Evolutionary conservation across 2,329 filamentous ascomycete genomes (phyloP).

Genomic region (Colletotrichum lentis): DNA sequence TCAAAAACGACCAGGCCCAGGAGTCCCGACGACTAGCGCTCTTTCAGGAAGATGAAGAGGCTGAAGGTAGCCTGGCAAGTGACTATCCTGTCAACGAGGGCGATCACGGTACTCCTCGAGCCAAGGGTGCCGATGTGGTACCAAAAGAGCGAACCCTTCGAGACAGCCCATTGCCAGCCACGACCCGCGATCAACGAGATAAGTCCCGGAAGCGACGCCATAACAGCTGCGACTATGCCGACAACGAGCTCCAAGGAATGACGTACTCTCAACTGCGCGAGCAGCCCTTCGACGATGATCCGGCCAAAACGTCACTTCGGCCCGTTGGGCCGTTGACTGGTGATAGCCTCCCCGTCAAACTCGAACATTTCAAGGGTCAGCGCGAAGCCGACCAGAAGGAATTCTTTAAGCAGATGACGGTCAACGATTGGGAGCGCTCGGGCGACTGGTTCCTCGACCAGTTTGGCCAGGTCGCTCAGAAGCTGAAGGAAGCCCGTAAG

Average conservation of each 20-base stretch:
- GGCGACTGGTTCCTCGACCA: conserved; percentile 68
- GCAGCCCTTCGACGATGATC: conserved; percentile 67
- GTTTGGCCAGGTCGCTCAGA: conserved; percentile 60
- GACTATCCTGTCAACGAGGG: conserved; percentile 33
- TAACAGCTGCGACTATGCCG: conserved; percentile 63
- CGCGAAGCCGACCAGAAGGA: conserved; percentile 56
- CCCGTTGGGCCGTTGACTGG: conserved; percentile 48
- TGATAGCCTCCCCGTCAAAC: conserved; percentile 56
- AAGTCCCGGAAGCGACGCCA: conserved; percentile 53
- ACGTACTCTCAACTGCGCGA: conserved; percentile 58
- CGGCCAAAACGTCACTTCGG: conserved; percentile 55
- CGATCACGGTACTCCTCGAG: conserved; percentile 37
- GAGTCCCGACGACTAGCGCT: neutral
- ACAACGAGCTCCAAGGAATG: conserved; percentile 63
- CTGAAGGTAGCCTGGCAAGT: conserved; percentile 31
- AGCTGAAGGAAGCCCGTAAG: conserved; percentile 58
- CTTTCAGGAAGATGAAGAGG: conserved; percentile 19
- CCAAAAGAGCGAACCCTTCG: conserved; percentile 38
- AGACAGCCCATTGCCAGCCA: conserved; percentile 40
- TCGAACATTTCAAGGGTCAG: conserved; percentile 59
- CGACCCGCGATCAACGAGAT: conserved; percentile 31
- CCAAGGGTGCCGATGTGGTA: conserved; percentile 38
- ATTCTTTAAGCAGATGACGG: conserved; percentile 62
- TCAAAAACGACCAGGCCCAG: conserved; percentile 11
- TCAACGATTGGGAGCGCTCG: conserved; percentile 66